Evolutionary conservation across 2,329 filamentous ascomycete species (phyloP).

Genomic region (Microsporum ferrugineum): DNA sequence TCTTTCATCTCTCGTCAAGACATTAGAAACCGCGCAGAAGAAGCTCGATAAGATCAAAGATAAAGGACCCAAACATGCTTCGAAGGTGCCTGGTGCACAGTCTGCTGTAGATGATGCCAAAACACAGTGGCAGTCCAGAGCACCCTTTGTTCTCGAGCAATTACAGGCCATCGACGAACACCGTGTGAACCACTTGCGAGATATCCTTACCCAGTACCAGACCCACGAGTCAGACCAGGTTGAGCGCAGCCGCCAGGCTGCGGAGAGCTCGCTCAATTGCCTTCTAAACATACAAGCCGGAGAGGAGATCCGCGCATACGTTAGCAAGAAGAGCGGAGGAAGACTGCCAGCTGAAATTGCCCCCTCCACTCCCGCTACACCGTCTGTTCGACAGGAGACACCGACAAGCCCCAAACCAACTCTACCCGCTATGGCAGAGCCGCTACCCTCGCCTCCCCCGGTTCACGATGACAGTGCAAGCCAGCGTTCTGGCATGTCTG

Average conservation of each 20-base stretch:
- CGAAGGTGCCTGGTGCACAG: conserved; percentile 65
- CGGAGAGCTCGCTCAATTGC: conserved; percentile 68
- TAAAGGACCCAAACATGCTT: conserved; percentile 61
- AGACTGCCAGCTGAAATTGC: conserved; percentile 21
- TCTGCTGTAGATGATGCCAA: conserved; percentile 64
- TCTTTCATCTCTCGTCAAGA: conserved; percentile 66
- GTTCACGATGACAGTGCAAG: conserved; percentile 44
- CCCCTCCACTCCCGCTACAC: conserved; percentile 19
- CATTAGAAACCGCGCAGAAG: conserved; percentile 72
- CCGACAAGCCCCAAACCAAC: conserved; percentile 13
- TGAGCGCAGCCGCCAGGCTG: conserved; percentile 59
- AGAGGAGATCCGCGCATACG: conserved; percentile 59
- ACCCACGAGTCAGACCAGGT: conserved; percentile 85
- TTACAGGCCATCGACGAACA: conserved; percentile 84
- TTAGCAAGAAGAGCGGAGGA: conserved; percentile 29
- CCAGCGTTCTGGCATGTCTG: conserved; percentile 43
- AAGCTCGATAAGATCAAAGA: conserved; percentile 72
- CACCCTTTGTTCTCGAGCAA: conserved; percentile 87
- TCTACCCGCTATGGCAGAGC: conserved; percentile 16
- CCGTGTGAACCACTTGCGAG: conserved; percentile 77
- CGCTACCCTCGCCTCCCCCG: conserved; percentile 31
- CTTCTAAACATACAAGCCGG: conserved; percentile 78
- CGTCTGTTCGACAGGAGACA: conserved; percentile 11
- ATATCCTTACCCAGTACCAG: conserved; percentile 81
- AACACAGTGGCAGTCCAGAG: conserved; percentile 84